phyloP scores from a whole-genome alignment of 2,329 filamentous ascomycete genomes.

The Fragosphaeria purpurea region DNA sequence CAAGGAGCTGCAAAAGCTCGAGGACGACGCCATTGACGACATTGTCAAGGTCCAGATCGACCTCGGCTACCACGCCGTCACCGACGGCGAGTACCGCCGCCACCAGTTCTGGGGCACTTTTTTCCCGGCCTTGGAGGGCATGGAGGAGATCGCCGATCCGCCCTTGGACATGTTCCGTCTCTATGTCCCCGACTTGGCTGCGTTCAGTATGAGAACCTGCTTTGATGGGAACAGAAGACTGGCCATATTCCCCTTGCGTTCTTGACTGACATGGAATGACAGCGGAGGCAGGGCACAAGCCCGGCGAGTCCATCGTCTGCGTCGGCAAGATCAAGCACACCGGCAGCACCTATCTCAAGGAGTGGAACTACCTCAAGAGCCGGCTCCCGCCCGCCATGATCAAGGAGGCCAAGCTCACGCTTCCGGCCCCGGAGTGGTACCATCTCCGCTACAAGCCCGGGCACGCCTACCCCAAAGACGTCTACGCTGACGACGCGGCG shows the following conservation, averaged over 20 bases:
- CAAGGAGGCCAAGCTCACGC: constrained; percentile 54
- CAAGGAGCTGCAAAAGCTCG: constrained; percentile 37
- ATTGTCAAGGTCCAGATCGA: constrained; percentile 50
- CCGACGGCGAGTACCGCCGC: constrained; percentile 49
- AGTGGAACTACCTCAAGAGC: constrained; percentile 33
- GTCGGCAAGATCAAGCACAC: constrained; percentile 36
- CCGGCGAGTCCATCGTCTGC: constrained; percentile 35
- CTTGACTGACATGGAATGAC: not conserved
- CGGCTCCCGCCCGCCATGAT: constrained; percentile 48
- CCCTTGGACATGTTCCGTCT: constrained; percentile 26
- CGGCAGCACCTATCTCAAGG: constrained; percentile 31
- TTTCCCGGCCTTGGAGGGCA: constrained; percentile 29
- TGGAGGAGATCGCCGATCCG: constrained; percentile 26
- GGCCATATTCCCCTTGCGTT: no score
- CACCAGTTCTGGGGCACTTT: constrained; percentile 25
- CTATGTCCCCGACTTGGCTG: constrained; percentile 30
- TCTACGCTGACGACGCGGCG: constrained; percentile 36
- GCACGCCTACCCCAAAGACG: constrained; percentile 36
- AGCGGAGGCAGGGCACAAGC: constrained; percentile 36
- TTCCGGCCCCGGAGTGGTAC: constrained; percentile 55
- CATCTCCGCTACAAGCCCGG: constrained; percentile 41
- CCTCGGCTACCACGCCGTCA: constrained; percentile 45
- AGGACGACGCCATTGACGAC: constrained; percentile 48
- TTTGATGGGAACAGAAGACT: no score
- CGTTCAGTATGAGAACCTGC: constrained; percentile 22